These are phyloP conservation scores for Eucalyptus regnans DNA, from an alignment of 345 rosid species.

Conservation along the genomic window DNA sequence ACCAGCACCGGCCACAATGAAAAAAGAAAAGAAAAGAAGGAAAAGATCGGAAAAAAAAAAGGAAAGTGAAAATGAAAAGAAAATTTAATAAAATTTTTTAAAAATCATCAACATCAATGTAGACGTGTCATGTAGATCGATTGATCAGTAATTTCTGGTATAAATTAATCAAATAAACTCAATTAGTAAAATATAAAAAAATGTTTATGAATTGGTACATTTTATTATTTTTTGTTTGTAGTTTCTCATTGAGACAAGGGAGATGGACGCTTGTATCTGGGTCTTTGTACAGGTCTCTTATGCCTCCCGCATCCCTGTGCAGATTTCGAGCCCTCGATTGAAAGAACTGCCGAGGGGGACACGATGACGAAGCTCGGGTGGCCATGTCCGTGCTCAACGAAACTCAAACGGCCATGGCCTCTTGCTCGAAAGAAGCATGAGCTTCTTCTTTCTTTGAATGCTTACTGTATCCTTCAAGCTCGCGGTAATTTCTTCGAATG, in stretches of 20 bases:
- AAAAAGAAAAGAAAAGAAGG: too few relatives aligned
- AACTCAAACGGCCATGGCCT: not conserved
- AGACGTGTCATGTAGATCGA: rapidly evolving
- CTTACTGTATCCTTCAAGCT: not conserved
- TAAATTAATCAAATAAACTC: too few relatives aligned
- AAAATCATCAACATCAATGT: too few relatives aligned
- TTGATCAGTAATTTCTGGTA: rapidly evolving
- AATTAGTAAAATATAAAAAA: rapidly evolving
- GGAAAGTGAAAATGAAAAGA: too few relatives aligned
- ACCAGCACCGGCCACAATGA: rapidly evolving
- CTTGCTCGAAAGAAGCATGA: not conserved
- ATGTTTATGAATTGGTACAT: too few relatives aligned
- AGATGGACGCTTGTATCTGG: not conserved
- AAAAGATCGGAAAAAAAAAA: too few relatives aligned
- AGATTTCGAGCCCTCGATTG: not conserved
- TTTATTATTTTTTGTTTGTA: too few relatives aligned
- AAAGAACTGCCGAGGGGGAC: not conserved
- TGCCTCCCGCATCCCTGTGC: not conserved
- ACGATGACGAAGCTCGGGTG: not conserved
- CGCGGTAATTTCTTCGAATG: not conserved
- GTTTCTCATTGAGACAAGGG: not conserved
- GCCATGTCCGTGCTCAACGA: not conserved
- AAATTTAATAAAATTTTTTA: too few relatives aligned
- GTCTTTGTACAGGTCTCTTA: not conserved
- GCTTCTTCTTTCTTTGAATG: not conserved